Evolutionary conservation across 805 yeast genomes (phyloP), one percentile per base, ranked within the genome.

Genomic region (Sugiyamaella floridensis): DNA sequence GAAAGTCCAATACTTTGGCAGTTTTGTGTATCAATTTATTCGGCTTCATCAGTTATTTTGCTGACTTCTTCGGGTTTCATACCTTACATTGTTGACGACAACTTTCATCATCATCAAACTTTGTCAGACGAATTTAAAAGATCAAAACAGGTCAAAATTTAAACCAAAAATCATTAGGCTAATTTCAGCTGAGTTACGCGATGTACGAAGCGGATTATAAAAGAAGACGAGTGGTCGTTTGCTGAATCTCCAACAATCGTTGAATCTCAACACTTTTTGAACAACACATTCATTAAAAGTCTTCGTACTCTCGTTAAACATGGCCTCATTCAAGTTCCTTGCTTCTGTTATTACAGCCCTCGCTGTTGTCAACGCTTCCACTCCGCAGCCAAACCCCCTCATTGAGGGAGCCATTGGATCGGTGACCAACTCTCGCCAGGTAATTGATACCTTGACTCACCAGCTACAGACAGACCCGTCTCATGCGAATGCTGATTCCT

Each of bases 401-500:
- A 32, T 14, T 10, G 51, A 49, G 15, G 51, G 48, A 19, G 20
- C 34, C 18, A 32, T 41, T n/a, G 34, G 42, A 20, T 43, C 48
- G 15, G 26, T 49, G 42, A 43, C 51, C 18, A 43, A 42, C 29
- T 16, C 49, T 5, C 29, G 26, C 15, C 50, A 50, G 45, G 37
- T 40, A 12, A 26, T 50, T 12, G 49, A 40, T 11, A 34, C 45
- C 14, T 22, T 46, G 32, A 22, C 28, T 20, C 37, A 40, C 14
- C 51, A 40, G 43, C 16, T 42, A 11, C 43, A 29, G 11, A 29
- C 34, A 2, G 37, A 29, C 14, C 22, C 9, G 10, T 12, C 12
- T 18, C 52, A 45, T 28, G 56, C 52, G 29, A 56, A 47, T 50
- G 53, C 51, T 20, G 52, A 45, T 16, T 18, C 40, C 5, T 46